A percentile compares a stretch with the other conserved stretches of the same genome.
These are phyloP conservation scores for Vicia faba DNA, from an alignment of 306 rosid genomes.

Conservation along the genomic window DNA sequence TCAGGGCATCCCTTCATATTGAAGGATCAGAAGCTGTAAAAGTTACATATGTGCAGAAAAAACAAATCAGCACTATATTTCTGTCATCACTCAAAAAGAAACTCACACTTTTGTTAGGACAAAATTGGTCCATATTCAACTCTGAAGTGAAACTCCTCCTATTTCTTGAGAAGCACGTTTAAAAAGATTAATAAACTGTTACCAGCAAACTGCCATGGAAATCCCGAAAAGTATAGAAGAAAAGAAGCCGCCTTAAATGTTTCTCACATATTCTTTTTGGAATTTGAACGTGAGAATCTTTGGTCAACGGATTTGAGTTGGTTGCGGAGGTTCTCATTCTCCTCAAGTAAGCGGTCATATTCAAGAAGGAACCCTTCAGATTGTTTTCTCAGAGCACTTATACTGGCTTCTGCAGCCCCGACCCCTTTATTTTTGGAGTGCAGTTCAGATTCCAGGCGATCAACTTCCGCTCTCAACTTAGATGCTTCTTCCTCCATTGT, in stretches of 20 bases:
- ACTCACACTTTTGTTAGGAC: slow-evolving; percentile 42
- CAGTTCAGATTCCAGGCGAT: slow-evolving; percentile 64
- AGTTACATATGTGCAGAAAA: slow-evolving; percentile 37
- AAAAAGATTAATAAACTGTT: slow-evolving; percentile 41
- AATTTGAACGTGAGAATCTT: slow-evolving; percentile 56
- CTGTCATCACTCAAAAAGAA: slow-evolving; percentile 44
- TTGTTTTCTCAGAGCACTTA: slow-evolving; percentile 80
- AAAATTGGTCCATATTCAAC: slow-evolving; percentile 55
- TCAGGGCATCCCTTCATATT: slow-evolving; percentile 26
- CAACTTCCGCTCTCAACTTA: slow-evolving; percentile 48
- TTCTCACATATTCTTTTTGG: slow-evolving; percentile 74
- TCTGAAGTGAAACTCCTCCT: slow-evolving; percentile 43
- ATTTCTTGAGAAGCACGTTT: slow-evolving; percentile 37
- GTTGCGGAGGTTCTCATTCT: slow-evolving; percentile 74
- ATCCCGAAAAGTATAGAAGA: slow-evolving; percentile 36
- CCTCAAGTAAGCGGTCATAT: slow-evolving; percentile 88
- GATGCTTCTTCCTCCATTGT: slow-evolving; percentile 60
- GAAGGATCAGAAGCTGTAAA: slow-evolving; percentile 29
- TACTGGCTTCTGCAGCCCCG: slow-evolving; percentile 65
- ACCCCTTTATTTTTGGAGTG: slow-evolving; percentile 61
- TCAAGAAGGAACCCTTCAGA: slow-evolving; percentile 95
- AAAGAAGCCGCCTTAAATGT: slow-evolving; percentile 32
- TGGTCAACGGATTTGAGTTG: slow-evolving; percentile 62
- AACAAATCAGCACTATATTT: slow-evolving; percentile 41
- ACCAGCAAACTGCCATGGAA: slow-evolving; percentile 44